Percentiles rank a stretch among this genome's conserved stretches.
Evolutionary conservation across 2,329 filamentous ascomycete genomes (phyloP).

Genomic region (Trichoderma atroviride): DNA sequence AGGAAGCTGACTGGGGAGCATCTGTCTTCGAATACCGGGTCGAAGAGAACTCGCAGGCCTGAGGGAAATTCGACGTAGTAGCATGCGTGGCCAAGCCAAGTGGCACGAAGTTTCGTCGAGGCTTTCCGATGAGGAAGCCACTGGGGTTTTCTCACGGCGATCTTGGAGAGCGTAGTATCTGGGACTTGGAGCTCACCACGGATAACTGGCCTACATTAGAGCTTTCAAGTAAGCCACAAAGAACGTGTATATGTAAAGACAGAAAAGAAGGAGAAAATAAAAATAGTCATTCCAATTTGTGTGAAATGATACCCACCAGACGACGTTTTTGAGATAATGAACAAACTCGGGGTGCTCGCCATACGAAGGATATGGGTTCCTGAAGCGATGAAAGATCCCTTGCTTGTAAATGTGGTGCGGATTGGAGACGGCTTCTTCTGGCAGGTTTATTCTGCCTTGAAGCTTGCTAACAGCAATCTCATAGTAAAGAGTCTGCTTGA

Average conservation of each 20-base stretch:
- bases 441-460: constrained; percentile 39
- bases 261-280: not conserved
- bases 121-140: constrained; percentile 66
- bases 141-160: constrained; percentile 66
- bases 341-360: constrained; percentile 30
- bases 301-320: constrained; percentile 31
- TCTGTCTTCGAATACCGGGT: constrained; percentile 87
- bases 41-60: constrained; percentile 86
- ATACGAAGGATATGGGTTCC: constrained; percentile 55
- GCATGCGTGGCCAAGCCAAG: constrained; percentile 94
- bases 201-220: constrained; percentile 37
- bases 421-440: constrained; percentile 48
- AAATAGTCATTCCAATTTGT: not conserved
- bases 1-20: constrained; percentile 75
- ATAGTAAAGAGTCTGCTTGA: not conserved
- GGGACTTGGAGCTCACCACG: constrained; percentile 51
- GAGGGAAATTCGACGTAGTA: constrained; percentile 89
- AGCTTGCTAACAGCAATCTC: constrained; percentile 40
- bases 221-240: not conserved
- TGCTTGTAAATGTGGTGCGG: constrained; percentile 51
- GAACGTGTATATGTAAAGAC: not conserved
- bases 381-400: constrained; percentile 49
- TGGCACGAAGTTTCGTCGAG: constrained; percentile 70
- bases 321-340: constrained; percentile 38
- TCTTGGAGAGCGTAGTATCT: constrained; percentile 65